phyloP scores from a whole-genome alignment of 352 stramenopile genomes.

The Phytophthora tubulina region DNA sequence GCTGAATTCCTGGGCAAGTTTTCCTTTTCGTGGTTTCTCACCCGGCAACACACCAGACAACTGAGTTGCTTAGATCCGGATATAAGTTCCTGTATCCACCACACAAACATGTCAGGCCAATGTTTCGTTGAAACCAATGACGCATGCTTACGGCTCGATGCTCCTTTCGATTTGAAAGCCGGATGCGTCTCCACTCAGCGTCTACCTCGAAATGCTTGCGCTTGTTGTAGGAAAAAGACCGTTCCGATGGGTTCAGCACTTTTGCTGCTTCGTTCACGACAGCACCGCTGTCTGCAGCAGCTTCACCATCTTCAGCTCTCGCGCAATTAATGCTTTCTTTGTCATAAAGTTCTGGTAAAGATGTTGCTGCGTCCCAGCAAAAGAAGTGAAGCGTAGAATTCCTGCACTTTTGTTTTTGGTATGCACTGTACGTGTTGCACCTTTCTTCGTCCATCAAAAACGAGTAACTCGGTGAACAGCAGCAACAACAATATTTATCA shows the following conservation, averaged over 20 bases:
- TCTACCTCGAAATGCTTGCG: not conserved
- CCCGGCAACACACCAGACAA: not conserved
- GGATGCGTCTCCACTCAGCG: not conserved
- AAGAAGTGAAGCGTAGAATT: not conserved
- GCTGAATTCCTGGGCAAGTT: too few species aligned
- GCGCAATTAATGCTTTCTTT: not conserved
- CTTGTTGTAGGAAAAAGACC: not conserved
- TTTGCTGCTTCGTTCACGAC: not conserved
- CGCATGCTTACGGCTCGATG: not conserved
- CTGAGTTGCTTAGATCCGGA: not conserved
- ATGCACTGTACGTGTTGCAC: not conserved
- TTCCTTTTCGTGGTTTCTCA: conserved; percentile 6
- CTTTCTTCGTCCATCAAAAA: not conserved
- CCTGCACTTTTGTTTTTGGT: not conserved
- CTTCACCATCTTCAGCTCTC: not conserved
- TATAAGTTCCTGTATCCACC: not conserved
- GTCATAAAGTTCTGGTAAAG: not conserved
- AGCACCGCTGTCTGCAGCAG: too few species aligned
- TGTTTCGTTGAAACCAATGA: not conserved
- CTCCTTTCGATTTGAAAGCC: not conserved
- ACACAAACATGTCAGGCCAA: too few species aligned
- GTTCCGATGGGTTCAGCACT: not conserved
- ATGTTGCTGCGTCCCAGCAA: not conserved
- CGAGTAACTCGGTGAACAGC: not conserved
- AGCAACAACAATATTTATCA: not conserved